Evolutionary conservation across 169 alveolate species (phyloP), one percentile per base, ranked within the genome.

Genomic region (Sarcocystis neurona): DNA sequence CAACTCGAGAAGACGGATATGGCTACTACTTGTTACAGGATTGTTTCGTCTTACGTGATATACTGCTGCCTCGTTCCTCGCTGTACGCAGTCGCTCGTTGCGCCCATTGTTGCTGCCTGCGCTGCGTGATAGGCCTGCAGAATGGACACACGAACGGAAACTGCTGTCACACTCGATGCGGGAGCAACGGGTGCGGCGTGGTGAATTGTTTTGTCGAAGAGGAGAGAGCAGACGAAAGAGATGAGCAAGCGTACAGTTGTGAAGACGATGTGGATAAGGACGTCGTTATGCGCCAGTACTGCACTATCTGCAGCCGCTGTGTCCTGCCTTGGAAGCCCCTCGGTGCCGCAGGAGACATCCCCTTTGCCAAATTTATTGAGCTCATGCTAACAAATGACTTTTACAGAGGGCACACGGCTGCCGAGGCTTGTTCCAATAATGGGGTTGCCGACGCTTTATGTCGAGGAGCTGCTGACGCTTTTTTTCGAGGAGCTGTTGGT

Each of bases 331-430:
- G 53, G 15, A 15, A 32, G 53, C 53, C 3, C 5, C 82, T 72
- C 1, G 82, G 82, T 18, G 56, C 20, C 1, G 58, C 18, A 18
- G 82, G 82, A 32, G 41, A 72, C 34, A 6, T 72, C 58, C 56
- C 82, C 6, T 72, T 72, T 32, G 6, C 82, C 50, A 72, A 72
- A 53, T 72, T 72, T 56, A 27, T 72, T 32, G 82, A 72, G 47
- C 32, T 72, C 30, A 48, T 72, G 1, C 82, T 72, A 30, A 4
- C 48, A 12, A 43, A 72, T 39, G 82, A 72, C 53, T 18, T n/a
- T 32, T 43, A 39, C 53, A 3, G 82, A 72, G 82, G 82, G n/a
- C n/a, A n/a, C n/a, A n/a, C n/a, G n/a, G n/a, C n/a, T n/a, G n/a
- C n/a, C n/a, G n/a, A n/a, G n/a, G n/a, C n/a, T n/a, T n/a, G n/a